Conservation (phyloP, 768 basidiomycete genomes). For the Coprinopsis sp. region DNA sequence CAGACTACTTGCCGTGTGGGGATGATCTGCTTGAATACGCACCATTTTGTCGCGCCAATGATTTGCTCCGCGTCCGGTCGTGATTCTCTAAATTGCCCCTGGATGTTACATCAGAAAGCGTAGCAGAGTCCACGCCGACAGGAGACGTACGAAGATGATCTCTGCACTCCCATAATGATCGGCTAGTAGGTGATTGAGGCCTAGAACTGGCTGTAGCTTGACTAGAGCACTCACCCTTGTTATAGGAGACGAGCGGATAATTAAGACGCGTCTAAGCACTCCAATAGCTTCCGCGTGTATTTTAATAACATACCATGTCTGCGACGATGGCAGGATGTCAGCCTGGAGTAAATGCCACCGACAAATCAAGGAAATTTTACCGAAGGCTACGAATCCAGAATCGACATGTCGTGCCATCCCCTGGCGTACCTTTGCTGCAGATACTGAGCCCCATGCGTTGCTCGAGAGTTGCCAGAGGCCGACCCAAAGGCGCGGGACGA, state of each 20-base stretch:
- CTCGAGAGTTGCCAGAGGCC: constrained; percentile 86
- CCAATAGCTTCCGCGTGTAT: background rate
- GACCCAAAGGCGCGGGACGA: constrained; percentile 63
- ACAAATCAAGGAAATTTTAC: constrained; percentile 24
- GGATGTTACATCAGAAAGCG: constrained; percentile 9
- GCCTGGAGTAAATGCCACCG: background rate
- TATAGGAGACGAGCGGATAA: background rate
- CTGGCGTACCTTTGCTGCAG: constrained; percentile 57
- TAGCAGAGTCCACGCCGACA: too few species aligned
- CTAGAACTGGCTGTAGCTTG: background rate
- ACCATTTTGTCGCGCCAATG: constrained; percentile 84
- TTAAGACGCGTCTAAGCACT: constrained; percentile 2
- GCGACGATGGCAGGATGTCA: constrained; percentile 7
- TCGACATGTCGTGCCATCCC: constrained; percentile 64
- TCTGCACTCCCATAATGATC: constrained; percentile 88
- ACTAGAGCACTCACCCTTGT: constrained; percentile 25
- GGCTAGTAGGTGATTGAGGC: constrained; percentile 37
- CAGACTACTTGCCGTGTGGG: constrained; percentile 54
- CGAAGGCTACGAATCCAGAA: constrained; percentile 61
- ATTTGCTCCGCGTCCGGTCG: constrained; percentile 38
- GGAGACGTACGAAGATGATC: constrained; percentile 71
- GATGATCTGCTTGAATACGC: constrained; percentile 55
- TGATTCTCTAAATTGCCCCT: constrained; percentile 67
- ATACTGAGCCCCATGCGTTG: constrained; percentile 79
- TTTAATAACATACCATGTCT: constrained; percentile 35